Conservation (phyloP, 1,139 yeast genomes). For the Suhomyces guaymorum region DNA sequence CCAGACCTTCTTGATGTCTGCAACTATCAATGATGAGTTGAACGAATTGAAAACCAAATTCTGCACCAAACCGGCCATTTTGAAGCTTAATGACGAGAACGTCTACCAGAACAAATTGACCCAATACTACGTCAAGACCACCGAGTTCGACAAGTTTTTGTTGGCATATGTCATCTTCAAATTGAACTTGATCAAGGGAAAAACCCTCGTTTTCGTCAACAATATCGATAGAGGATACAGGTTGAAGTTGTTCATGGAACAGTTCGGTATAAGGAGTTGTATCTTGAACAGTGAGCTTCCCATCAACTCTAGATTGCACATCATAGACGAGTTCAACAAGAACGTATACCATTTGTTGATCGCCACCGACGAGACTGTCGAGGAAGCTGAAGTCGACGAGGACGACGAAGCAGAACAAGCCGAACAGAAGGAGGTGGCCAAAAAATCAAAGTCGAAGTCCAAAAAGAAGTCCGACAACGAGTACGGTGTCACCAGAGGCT, state of each 20-base stretch:
- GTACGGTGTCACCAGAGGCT: constrained; percentile 95
- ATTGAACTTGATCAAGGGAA: constrained; percentile 84
- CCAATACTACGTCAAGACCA: constrained; percentile 84
- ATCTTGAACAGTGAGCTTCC: constrained; percentile 93
- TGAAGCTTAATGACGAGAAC: constrained; percentile 72
- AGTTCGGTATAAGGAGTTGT: constrained; percentile 88
- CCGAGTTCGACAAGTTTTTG: constrained; percentile 89
- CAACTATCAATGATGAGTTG: constrained; percentile 87
- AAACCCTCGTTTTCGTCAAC: constrained; percentile 87
- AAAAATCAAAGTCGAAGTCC: constrained; percentile 24
- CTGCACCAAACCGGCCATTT: constrained; percentile 83
- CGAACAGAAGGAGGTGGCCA: constrained; percentile 15
- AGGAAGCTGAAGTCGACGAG: constrained; percentile 47
- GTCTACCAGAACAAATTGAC: constrained; percentile 58
- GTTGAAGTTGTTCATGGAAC: constrained; percentile 85
- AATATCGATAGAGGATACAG: constrained; percentile 95
- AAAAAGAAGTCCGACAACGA: constrained; percentile 57
- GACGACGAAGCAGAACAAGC: constrained; percentile 40
- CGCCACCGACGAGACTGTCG: constrained; percentile 89
- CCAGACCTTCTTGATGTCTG: constrained; percentile 95
- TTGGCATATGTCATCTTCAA: constrained; percentile 90
- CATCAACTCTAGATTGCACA: constrained; percentile 86
- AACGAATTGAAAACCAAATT: constrained; percentile 71
- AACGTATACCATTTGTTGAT: constrained; percentile 83
- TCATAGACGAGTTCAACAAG: constrained; percentile 92